phyloP scores from a whole-genome alignment of 2,329 filamentous ascomycete genomes.

The Fusarium robinianum region DNA sequence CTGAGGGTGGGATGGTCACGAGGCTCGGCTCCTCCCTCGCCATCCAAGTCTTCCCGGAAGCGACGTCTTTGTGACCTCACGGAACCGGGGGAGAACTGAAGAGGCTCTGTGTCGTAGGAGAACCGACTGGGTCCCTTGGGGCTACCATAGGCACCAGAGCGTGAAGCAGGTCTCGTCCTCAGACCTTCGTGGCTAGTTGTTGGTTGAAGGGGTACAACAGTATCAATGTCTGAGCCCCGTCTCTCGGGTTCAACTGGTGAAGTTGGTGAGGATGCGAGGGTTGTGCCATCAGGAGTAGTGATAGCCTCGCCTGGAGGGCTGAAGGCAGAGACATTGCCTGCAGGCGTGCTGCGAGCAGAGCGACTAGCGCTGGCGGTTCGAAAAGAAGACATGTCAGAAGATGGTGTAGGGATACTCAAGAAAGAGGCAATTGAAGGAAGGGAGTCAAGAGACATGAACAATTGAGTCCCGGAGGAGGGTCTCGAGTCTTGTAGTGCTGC shows the following conservation, averaged over 20 bases:
- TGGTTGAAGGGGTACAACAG: conserved; percentile 28
- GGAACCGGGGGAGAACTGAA: conserved; percentile 29
- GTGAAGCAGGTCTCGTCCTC: conserved; percentile 26
- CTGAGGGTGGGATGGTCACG: conserved; percentile 26
- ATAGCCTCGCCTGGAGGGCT: conserved; percentile 18
- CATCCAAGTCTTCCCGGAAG: conserved; percentile 33
- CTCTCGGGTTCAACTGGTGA: conserved; percentile 13
- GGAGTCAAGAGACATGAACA: conserved; percentile 23
- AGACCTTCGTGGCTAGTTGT: conserved; percentile 25
- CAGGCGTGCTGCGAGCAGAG: conserved; percentile 35
- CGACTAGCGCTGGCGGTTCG: conserved; percentile 22
- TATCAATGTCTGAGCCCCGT: conserved; percentile 26
- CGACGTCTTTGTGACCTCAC: conserved; percentile 29
- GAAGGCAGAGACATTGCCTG: conserved; percentile 22
- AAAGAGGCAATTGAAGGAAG: conserved; percentile 23
- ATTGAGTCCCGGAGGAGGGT: conserved; percentile 3
- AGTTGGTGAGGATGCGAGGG: conserved; percentile 20
- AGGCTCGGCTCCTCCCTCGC: conserved; percentile 19
- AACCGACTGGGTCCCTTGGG: conserved; percentile 18
- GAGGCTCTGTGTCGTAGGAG: conserved; percentile 30
- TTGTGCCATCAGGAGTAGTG: conserved; percentile 13
- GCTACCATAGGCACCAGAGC: conserved; percentile 20
- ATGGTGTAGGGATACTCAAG: conserved; percentile 18
- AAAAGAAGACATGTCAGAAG: conserved; percentile 28
- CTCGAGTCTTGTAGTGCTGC: conserved; percentile 7